Percentiles rank a stretch among this genome's conserved stretches.
These are phyloP conservation scores for Chalciporus pseudorubinellus DNA, from an alignment of 768 basidiomycete species.

Conservation along the genomic window DNA sequence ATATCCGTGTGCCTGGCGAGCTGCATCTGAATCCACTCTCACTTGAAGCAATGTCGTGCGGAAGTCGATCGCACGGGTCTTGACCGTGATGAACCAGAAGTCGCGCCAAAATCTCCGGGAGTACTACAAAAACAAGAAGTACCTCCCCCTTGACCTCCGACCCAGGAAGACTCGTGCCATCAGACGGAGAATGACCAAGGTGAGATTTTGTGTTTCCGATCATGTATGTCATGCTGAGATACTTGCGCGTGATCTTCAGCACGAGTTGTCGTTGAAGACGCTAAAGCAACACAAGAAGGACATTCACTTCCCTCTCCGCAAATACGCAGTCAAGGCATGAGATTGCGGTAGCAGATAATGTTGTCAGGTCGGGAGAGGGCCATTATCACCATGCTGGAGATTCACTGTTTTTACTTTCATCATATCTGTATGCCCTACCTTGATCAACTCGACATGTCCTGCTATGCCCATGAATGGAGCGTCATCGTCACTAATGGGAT, in stretches of 20 bases:
- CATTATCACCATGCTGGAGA: conserved; percentile 8
- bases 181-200: conserved; percentile 90
- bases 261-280: conserved; percentile 83
- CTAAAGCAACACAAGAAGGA: conserved; percentile 94
- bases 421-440: conserved; percentile 40
- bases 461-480: conserved; percentile 15
- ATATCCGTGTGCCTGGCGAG: not conserved
- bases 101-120: conserved; percentile 94
- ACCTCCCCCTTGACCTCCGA: conserved; percentile 95
- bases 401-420: conserved; percentile 30
- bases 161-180: conserved; percentile 98
- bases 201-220: conserved; percentile 34
- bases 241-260: conserved; percentile 40
- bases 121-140: conserved; percentile 97
- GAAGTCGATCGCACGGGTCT: conserved; percentile 96
- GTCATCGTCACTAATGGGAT: not conserved
- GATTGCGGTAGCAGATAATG: conserved; percentile 21
- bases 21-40: not conserved
- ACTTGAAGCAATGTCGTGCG: conserved; percentile 83
- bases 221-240: conserved; percentile 1
- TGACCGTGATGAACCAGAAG: conserved; percentile 99
- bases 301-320: conserved; percentile 87
- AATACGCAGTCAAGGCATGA: conserved; percentile 95
- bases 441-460: conserved; percentile 34
- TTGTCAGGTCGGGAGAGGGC: conserved; percentile 19